phyloP scores from a whole-genome alignment of 2,329 filamentous ascomycete genomes.

The Epichloe sibirici region DNA sequence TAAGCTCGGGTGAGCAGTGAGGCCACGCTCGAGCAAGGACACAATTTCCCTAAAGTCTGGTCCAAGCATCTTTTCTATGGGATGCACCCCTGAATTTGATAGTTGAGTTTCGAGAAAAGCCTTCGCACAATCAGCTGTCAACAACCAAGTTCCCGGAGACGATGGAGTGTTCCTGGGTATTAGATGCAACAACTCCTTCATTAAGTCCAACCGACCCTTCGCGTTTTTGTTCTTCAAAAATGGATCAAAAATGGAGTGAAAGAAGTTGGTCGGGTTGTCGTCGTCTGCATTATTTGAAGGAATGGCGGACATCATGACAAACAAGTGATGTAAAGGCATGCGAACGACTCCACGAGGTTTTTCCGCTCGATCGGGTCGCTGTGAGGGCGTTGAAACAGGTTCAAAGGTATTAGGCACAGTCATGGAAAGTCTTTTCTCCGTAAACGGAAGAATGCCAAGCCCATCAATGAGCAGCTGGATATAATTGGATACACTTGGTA shows the following conservation, averaged over 20 bases:
- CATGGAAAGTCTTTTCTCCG: constrained; percentile 44
- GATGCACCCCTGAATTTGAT: not conserved
- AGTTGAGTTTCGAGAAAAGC: constrained; percentile 25
- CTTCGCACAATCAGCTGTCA: constrained; percentile 35
- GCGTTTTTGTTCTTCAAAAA: constrained; percentile 41
- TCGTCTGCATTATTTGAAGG: constrained; percentile 36
- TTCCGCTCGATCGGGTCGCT: constrained; percentile 39
- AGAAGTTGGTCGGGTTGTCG: constrained; percentile 31
- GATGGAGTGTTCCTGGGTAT: constrained; percentile 32
- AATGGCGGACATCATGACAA: constrained; percentile 44
- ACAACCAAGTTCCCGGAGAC: constrained; percentile 39
- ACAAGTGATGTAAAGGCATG: constrained; percentile 53
- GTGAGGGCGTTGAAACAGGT: constrained; percentile 53
- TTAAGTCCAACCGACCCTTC: constrained; percentile 32
- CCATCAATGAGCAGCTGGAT: constrained; percentile 35
- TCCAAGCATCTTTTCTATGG: constrained; percentile 37
- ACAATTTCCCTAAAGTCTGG: constrained; percentile 59
- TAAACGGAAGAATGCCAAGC: constrained; percentile 49
- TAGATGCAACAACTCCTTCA: constrained; percentile 38
- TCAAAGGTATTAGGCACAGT: constrained; percentile 44
- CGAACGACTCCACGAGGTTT: constrained; percentile 39
- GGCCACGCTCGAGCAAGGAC: constrained; percentile 52
- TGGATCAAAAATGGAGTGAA: constrained; percentile 41
- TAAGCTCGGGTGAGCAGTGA: constrained; percentile 36
- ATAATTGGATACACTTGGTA: constrained; percentile 41